Evolutionary conservation across 2,329 filamentous ascomycete species (phyloP).

Genomic region (Aspergillus texensis): DNA sequence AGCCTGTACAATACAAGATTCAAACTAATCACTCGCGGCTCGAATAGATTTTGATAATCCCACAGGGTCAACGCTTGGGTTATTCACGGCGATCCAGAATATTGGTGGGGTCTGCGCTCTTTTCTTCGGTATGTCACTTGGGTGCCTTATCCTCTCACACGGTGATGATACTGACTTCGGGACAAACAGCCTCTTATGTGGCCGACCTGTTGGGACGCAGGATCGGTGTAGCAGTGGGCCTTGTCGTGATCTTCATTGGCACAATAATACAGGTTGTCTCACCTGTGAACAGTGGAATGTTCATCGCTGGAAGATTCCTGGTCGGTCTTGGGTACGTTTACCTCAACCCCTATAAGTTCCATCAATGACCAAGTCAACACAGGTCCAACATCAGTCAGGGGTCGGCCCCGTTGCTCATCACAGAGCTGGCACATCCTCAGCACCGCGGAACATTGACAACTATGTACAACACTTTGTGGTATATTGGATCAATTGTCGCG

Average conservation of each 20-base stretch:
- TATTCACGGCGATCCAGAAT: conserved; percentile 22
- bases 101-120: conserved; percentile 21
- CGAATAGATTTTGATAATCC: conserved; percentile 17
- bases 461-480: conserved; percentile 25
- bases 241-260: conserved; percentile 22
- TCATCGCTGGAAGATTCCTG: conserved; percentile 14
- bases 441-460: conserved; percentile 23
- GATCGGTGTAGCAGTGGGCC: conserved; percentile 16
- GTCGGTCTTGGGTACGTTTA: conserved; percentile 20
- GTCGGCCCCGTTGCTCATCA: neutral
- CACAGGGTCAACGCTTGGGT: conserved; percentile 13
- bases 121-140: conserved; percentile 16
- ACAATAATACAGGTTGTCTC: conserved; percentile 19
- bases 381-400: neutral
- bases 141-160: too few species aligned
- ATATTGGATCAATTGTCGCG: conserved; percentile 17
- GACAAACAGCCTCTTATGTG: conserved; percentile 19
- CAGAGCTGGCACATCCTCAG: conserved; percentile 18
- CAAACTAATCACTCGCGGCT: neutral
- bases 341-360: neutral
- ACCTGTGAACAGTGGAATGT: neutral
- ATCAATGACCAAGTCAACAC: neutral
- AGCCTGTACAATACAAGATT: neutral
- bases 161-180: neutral
- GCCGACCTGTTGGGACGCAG: conserved; percentile 22